A percentile compares a stretch with the other conserved stretches of the same genome.
Conservation (phyloP, 2,329 filamentous ascomycete genomes). For the Nemania bipapillata region DNA sequence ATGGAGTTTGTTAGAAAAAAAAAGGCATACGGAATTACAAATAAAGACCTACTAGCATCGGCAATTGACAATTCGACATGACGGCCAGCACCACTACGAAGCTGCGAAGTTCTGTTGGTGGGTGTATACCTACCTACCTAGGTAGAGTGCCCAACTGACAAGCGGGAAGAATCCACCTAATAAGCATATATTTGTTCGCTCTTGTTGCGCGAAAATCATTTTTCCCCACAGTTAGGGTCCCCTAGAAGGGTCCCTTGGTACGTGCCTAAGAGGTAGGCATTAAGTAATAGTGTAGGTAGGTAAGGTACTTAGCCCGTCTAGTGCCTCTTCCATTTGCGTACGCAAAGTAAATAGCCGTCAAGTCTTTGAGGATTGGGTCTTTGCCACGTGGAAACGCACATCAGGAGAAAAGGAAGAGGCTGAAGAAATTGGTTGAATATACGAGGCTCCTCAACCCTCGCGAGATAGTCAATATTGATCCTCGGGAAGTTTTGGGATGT, state of each 20-base stretch:
- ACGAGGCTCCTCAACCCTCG: conserved; percentile 18
- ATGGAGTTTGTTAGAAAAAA: background rate
- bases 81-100: background rate
- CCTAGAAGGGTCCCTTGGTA: background rate
- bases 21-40: background rate
- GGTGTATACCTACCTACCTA: background rate
- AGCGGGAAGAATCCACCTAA: conserved; percentile 28
- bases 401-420: conserved; percentile 14
- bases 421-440: conserved; percentile 13
- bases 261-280: background rate
- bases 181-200: conserved; percentile 20
- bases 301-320: background rate
- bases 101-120: background rate
- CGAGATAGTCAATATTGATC: background rate
- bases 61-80: background rate
- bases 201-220: background rate
- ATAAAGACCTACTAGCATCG: background rate
- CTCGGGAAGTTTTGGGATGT: background rate
- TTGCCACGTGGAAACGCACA: conserved; percentile 31
- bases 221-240: conserved; percentile 23
- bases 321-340: conserved; percentile 20
- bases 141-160: background rate
- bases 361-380: conserved; percentile 24
- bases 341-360: background rate
- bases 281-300: conserved; percentile 3